phyloP scores from a whole-genome alignment of 1,284 basidiomycete genomes.

The Microbotryomycetes sp. region DNA sequence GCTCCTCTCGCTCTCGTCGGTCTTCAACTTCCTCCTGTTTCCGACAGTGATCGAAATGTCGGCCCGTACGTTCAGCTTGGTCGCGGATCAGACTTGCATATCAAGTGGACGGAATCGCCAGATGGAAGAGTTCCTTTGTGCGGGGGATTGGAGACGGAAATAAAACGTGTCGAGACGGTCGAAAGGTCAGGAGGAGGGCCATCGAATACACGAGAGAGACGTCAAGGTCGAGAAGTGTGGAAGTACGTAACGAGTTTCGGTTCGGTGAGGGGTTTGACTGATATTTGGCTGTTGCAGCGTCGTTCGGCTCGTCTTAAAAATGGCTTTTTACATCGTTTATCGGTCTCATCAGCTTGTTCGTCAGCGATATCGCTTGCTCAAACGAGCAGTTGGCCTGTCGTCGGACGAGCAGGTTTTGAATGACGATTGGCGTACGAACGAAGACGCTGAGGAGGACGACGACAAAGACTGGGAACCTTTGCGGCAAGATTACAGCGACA shows the following conservation, averaged over 20 bases:
- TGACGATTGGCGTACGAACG: background rate
- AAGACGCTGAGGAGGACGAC: background rate
- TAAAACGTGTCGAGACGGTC: background rate
- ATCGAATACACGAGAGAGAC: background rate
- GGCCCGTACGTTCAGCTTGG: background rate
- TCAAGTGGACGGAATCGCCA: background rate
- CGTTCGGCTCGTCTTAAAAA: background rate
- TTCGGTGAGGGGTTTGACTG: no score
- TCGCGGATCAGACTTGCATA: background rate
- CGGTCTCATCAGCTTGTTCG: background rate
- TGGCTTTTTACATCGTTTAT: background rate
- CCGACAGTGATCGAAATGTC: background rate
- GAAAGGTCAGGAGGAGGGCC: background rate
- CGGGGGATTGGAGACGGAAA: background rate
- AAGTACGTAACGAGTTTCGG: background rate
- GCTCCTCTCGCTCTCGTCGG: slow-evolving; percentile 6
- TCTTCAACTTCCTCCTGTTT: slow-evolving; percentile 1
- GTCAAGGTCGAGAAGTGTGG: background rate
- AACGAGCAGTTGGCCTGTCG: slow-evolving; percentile 8
- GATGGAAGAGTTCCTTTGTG: background rate
- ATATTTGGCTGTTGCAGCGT: no score
- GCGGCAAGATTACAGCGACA: background rate
- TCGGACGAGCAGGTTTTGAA: slow-evolving; percentile 3
- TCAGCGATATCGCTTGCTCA: background rate
- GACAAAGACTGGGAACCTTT: slow-evolving; percentile 4